Conservation (phyloP, 345 rosid species). For the Aurinia saxatilis region DNA sequence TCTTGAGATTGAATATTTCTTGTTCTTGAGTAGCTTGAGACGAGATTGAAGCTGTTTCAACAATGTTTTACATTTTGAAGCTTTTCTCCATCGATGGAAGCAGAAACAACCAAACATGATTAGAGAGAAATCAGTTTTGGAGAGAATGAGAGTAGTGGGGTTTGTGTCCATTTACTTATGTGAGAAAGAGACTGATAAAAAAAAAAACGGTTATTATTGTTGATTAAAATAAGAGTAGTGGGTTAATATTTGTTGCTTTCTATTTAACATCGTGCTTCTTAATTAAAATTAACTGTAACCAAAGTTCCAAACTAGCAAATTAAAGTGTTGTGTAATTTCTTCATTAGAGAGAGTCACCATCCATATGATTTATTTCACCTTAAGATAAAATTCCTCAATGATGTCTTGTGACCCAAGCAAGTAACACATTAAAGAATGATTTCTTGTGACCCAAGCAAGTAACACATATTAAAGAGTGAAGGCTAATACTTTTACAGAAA, state of each 20-base stretch:
- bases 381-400: no score
- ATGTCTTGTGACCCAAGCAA: no score
- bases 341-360: no score
- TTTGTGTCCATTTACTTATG: conserved; percentile 10
- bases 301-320: no score
- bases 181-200: not conserved
- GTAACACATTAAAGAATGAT: no score
- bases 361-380: no score
- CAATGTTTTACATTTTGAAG: conserved; percentile 70
- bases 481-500: not conserved
- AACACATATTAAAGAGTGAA: not conserved
- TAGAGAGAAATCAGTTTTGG: not conserved
- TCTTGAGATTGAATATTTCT: conserved; percentile 49
- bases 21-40: conserved; percentile 60
- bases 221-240: no score
- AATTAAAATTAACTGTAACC: no score
- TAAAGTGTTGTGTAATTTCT: no score
- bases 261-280: no score
- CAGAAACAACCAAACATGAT: conserved; percentile 57
- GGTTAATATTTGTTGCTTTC: no score
- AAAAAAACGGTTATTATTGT: not conserved
- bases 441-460: conserved; percentile 11
- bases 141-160: not conserved
- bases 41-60: conserved; percentile 54
- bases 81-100: conserved; percentile 65